Evolutionary conservation across 2,329 filamentous ascomycete species (phyloP).

Genomic region (Chaetomium strumarium): DNA sequence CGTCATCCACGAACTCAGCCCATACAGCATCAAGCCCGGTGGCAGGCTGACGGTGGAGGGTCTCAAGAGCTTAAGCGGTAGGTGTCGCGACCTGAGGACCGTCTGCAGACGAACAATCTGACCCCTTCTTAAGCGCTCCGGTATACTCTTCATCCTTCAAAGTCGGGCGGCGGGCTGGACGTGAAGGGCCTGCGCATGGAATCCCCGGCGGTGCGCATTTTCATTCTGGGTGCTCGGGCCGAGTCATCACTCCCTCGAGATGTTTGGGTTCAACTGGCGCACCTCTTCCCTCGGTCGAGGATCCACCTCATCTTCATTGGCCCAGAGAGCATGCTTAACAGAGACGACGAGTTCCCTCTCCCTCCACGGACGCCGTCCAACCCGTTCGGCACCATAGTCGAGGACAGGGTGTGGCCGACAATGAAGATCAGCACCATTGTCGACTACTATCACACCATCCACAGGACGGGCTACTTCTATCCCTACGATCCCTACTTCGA

Average conservation of each 20-base stretch:
- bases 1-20: constrained; percentile 88
- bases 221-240: constrained; percentile 90
- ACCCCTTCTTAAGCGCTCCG: constrained; percentile 61
- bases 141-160: constrained; percentile 87
- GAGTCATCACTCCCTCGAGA: constrained; percentile 93
- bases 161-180: constrained; percentile 64
- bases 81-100: constrained; percentile 29
- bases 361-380: constrained; percentile 79
- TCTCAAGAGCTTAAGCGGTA: constrained; percentile 88
- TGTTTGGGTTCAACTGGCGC: constrained; percentile 88
- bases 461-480: constrained; percentile 82
- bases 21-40: constrained; percentile 72
- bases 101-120: not conserved
- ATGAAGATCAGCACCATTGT: constrained; percentile 98
- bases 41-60: constrained; percentile 80
- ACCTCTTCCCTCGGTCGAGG: constrained; percentile 87
- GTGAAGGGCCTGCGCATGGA: constrained; percentile 77
- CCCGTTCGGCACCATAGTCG: constrained; percentile 88
- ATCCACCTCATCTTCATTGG: constrained; percentile 94
- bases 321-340: constrained; percentile 91
- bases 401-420: constrained; percentile 79
- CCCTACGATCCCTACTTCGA: constrained; percentile 98
- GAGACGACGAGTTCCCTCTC: constrained; percentile 86
- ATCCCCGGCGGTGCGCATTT: constrained; percentile 83
- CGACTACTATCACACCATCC: constrained; percentile 96